A percentile compares a stretch with the other conserved stretches of the same genome.
phyloP scores from a whole-genome alignment of 2,329 filamentous ascomycete species.

The Aspergillus pseudotamarii region DNA sequence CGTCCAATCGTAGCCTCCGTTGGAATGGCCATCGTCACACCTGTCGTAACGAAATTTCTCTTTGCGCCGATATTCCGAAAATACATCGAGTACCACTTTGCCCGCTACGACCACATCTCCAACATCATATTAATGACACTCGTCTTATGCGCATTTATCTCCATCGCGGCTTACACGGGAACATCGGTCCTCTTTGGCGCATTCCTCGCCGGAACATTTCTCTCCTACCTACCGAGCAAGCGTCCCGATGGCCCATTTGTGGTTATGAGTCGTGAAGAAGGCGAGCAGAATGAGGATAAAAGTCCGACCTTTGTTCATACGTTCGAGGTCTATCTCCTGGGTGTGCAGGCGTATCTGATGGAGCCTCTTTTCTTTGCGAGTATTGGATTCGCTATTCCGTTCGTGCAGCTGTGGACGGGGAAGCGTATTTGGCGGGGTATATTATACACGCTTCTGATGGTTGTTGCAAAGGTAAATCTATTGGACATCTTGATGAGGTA shows the following conservation, averaged over 20 bases:
- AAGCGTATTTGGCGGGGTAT: slow-evolving; percentile 36
- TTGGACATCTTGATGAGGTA: neutral
- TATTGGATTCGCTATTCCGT: slow-evolving; percentile 37
- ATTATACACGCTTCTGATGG: slow-evolving; percentile 34
- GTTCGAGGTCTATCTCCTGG: slow-evolving; percentile 42
- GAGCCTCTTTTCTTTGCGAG: slow-evolving; percentile 37
- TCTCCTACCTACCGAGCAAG: slow-evolving; percentile 41
- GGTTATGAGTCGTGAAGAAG: slow-evolving; percentile 37
- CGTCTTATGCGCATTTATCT: slow-evolving; percentile 35
- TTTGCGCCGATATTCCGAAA: slow-evolving; percentile 42
- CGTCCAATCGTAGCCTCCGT: slow-evolving; percentile 43
- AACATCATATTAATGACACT: slow-evolving; percentile 41
- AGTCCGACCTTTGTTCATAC: slow-evolving; percentile 44
- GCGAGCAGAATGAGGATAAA: slow-evolving; percentile 35
- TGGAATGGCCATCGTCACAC: slow-evolving; percentile 38
- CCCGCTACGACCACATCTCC: slow-evolving; percentile 35
- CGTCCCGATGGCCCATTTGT: slow-evolving; percentile 41
- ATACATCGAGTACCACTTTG: slow-evolving; percentile 39
- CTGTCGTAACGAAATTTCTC: slow-evolving; percentile 41
- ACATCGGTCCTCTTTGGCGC: slow-evolving; percentile 44
- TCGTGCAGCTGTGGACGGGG: slow-evolving; percentile 36
- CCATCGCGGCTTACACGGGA: slow-evolving; percentile 40
- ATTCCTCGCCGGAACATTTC: slow-evolving; percentile 39
- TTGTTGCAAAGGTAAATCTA: slow-evolving; percentile 30
- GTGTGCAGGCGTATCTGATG: slow-evolving; percentile 37